Evolutionary conservation across 257 asterid genomes (phyloP).

Genomic region (Agastache rugosa): DNA sequence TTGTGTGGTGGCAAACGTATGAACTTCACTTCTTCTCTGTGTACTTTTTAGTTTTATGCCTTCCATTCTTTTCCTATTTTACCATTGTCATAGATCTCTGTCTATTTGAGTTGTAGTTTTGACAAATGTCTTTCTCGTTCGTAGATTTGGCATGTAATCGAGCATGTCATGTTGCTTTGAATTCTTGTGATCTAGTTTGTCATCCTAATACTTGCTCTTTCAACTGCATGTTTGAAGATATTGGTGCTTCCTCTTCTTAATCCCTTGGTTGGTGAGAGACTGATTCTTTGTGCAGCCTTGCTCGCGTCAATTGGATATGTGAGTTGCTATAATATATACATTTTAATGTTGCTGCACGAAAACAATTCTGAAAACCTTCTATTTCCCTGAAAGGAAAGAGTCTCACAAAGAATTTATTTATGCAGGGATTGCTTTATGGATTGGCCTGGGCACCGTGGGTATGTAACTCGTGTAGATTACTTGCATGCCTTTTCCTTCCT

Average conservation of each 20-base stretch:
- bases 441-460: slow-evolving; percentile 99
- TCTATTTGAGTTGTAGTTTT: not conserved
- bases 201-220: slow-evolving; percentile 25
- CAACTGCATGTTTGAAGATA: slow-evolving; percentile 54
- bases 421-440: slow-evolving; percentile 89
- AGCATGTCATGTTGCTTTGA: not conserved
- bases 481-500: not conserved
- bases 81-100: not conserved
- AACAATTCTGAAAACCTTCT: not conserved
- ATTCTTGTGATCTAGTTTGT: slow-evolving; percentile 5
- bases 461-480: slow-evolving; percentile 25
- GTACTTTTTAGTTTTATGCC: not conserved
- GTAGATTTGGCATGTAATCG: not conserved
- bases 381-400: slow-evolving; percentile 19
- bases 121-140: not conserved
- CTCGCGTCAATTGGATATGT: slow-evolving; percentile 77
- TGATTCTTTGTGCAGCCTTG: slow-evolving; percentile 76
- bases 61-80: not conserved
- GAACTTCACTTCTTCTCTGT: not conserved
- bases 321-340: slow-evolving; percentile 44
- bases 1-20: not conserved
- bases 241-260: slow-evolving; percentile 80
- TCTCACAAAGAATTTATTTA: slow-evolving; percentile 30
- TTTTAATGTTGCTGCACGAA: not conserved
- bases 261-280: slow-evolving; percentile 83